These are phyloP conservation scores for Colletotrichum coccodes DNA, from an alignment of 2,329 filamentous ascomycete species.

Conservation along the genomic window DNA sequence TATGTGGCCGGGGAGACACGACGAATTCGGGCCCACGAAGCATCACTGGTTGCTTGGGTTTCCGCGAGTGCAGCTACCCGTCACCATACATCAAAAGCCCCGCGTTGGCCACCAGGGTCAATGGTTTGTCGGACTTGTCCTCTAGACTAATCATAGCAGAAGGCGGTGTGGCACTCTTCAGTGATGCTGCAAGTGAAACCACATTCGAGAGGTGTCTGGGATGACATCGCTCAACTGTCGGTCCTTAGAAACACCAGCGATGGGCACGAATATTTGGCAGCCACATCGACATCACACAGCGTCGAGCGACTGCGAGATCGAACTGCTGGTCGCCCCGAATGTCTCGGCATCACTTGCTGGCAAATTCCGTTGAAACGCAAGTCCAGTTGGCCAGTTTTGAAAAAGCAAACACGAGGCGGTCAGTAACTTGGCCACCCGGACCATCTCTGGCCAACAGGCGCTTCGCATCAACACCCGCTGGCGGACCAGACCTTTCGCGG, in stretches of 20 bases:
- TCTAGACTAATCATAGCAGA: neutral
- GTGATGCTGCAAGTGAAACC: slow-evolving; percentile 17
- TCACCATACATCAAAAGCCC: slow-evolving; percentile 4
- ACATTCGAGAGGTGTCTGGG: neutral
- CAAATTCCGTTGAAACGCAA: slow-evolving; percentile 15
- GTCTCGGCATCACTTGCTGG: slow-evolving; percentile 9
- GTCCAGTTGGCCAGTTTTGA: neutral
- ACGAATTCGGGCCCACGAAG: neutral
- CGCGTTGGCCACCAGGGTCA: neutral
- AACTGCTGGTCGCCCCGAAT: slow-evolving; percentile 23
- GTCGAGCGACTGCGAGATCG: slow-evolving; percentile 19
- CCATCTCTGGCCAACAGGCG: neutral
- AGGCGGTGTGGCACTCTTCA: slow-evolving; percentile 26
- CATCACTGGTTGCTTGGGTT: neutral
- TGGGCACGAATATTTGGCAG: neutral
- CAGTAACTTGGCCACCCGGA: neutral
- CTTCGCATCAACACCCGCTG: neutral
- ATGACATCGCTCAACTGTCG: neutral
- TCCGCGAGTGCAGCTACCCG: slow-evolving; percentile 9
- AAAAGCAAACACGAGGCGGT: slow-evolving; percentile 29
- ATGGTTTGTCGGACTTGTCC: neutral
- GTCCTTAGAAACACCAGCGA: neutral
- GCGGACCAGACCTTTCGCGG: neutral
- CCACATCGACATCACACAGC: slow-evolving; percentile 19
- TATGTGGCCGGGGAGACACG: neutral